Evolutionary conservation across 2,329 filamentous ascomycete genomes (phyloP), one percentile per base, ranked within the genome.

Genomic region (Fusarium cicatricum): DNA sequence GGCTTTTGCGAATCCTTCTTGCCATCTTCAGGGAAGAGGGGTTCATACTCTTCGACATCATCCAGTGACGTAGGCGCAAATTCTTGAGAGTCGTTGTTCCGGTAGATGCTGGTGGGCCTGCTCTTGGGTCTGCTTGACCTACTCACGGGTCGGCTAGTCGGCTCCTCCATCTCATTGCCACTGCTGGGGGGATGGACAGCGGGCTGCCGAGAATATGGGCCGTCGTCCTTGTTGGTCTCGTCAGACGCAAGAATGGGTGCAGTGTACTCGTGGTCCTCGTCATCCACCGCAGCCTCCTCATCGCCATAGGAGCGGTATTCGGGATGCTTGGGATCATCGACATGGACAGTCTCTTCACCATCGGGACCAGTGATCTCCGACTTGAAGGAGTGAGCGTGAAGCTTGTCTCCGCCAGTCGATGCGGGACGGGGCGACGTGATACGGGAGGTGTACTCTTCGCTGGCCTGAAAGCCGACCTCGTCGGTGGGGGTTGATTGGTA

Each of bases 41-140:
- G 95, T 72, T 98, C 94, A 69, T 98, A 98, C 73, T 98, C 93
- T 68, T 93, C 89, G 5, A 96, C 90, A 69, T 96, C 90, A 67
- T 96, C 92, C 9, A 96, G 78, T 5, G 90, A 91, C 4, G 89
- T 92, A 37, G 85, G 76, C 69, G 77, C 77, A 74, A 88, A 72
- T 74, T 88, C 80, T 11, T 73, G 66, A 49, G 78, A 77, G 14
- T 82, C 78, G 7, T 82, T 76, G 39, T 77, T 80, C 60, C 82
- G 85, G 70, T 88, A 86, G 34, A 87, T 77, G 71, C 85, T 71
- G n/a, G 63, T 90, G 28, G 80, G 75, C 17, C 68, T 62, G 39
- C 60, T 66, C 45, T 63, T 90, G 28, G 80, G 75, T 29, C 67
- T 60, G 37, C 58, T 65, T 19, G 57, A 23, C 32, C 65, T 53